These are phyloP conservation scores for Paramecium sexaurelia DNA, from an alignment of 73 alveolate species.

Conservation along the genomic window DNA sequence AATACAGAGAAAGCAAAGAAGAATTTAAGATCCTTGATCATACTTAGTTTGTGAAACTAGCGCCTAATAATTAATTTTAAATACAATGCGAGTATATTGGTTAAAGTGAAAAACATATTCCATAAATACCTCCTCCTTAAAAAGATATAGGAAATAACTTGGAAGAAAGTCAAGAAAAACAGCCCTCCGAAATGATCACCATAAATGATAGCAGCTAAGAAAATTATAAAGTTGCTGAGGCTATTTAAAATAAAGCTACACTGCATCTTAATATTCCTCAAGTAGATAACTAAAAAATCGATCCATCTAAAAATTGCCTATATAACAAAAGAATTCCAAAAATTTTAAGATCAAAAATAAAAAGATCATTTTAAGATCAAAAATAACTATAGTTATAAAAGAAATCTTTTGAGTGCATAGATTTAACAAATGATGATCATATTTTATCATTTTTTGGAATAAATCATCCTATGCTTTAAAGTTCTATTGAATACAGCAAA, in stretches of 20 bases:
- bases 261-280: not conserved
- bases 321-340: not conserved
- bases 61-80: not conserved
- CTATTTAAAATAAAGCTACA: not conserved
- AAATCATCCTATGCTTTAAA: not conserved
- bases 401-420: not conserved
- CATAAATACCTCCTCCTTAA: not conserved
- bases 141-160: not conserved
- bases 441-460: not conserved
- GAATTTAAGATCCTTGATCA: not conserved
- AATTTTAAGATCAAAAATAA: not conserved
- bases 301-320: not conserved
- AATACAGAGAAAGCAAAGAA: not conserved
- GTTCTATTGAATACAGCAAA: not conserved
- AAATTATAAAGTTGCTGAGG: not conserved
- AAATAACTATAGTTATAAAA: not conserved
- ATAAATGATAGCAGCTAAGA: not conserved
- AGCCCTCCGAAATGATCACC: not conserved
- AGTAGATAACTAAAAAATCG: not conserved
- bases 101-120: not conserved
- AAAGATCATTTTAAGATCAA: not conserved
- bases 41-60: not conserved
- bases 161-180: not conserved
- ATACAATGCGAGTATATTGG: not conserved
- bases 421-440: not conserved